Percentiles rank a stretch among this genome's conserved stretches.
Evolutionary conservation across 164 flowering plant species (phyloP).

Genomic region (Berberis vulgaris): DNA sequence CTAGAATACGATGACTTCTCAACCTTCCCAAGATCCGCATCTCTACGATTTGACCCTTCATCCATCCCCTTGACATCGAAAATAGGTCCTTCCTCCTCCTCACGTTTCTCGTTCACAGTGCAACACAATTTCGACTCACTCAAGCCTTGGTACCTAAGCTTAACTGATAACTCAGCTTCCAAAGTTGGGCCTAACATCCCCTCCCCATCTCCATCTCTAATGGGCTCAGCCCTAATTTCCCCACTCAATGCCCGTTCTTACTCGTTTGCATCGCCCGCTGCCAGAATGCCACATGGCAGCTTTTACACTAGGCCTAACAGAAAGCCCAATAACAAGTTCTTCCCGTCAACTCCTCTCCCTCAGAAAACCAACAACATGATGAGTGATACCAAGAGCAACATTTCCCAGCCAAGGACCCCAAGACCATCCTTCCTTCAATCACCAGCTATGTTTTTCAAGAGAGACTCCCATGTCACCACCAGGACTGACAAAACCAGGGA

Average conservation of each 20-base stretch:
- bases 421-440: slow-evolving; percentile 86
- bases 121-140: slow-evolving; percentile 73
- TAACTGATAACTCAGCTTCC: slow-evolving; percentile 50
- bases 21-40: slow-evolving; percentile 59
- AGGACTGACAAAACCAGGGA: slow-evolving; percentile 46
- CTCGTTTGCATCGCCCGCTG: slow-evolving; percentile 87
- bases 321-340: slow-evolving; percentile 24
- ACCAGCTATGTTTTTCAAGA: slow-evolving; percentile 67
- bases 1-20: slow-evolving; percentile 55
- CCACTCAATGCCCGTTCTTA: slow-evolving; percentile 82
- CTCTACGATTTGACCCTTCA: slow-evolving; percentile 64
- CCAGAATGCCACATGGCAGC: slow-evolving; percentile 48
- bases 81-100: slow-evolving; percentile 75
- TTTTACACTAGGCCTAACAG: slow-evolving; percentile 7
- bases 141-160: slow-evolving; percentile 89
- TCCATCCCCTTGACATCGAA: slow-evolving; percentile 41
- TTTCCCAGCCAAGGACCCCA: slow-evolving; percentile 48
- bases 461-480: slow-evolving; percentile 33
- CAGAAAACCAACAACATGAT: slow-evolving; percentile 18
- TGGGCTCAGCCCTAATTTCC: slow-evolving; percentile 70
- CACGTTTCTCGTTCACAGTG: slow-evolving; percentile 83
- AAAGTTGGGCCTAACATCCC: slow-evolving; percentile 48
- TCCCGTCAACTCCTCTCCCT: slow-evolving; percentile 72
- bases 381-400: slow-evolving; percentile 8
- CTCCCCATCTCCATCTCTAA: slow-evolving; percentile 23